Evolutionary conservation across 345 rosid species (phyloP), one percentile per base, ranked within the genome.

Genomic region (Camelina laxa): DNA sequence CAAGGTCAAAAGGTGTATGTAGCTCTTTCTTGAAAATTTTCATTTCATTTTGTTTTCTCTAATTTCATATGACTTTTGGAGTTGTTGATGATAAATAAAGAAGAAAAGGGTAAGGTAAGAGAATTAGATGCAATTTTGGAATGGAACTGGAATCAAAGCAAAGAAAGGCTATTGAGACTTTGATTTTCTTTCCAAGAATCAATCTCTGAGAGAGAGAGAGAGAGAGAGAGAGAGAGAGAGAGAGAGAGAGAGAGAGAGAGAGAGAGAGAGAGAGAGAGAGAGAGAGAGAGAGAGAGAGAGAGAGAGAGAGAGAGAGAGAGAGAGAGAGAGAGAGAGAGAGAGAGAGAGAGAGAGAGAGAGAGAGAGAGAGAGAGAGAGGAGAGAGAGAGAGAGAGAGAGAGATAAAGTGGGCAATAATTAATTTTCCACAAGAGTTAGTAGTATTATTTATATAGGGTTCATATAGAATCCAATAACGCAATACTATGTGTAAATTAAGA

Each of bases 111-210:
- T 73, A 70, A 16, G 70, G 65, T 55, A 45, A 53, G 74, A 80
- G 91, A 85, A 87, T 81, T 77, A 79, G 89, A 88, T 85, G 86
- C 88, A 85, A 27, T 73, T 81, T 24, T 27, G 72, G 41, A 61
- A 81, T 65, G 64, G 86, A 87, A 81, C 79, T 85, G 15, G 80
- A 72, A 84, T 79, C 58, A 82, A 81, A 75, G 62, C 54, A 59
- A 82, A 41, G 41, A 3, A 36, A 38, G 41, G 70, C 15, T 71
- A 61, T 62, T 16, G 41, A 74, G 75, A 56, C 62, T 65, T 65
- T 65, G 69, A 21, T 49, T 49, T 70, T 58, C 62, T 72, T 59
- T 58, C 3, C 62, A 65, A 71, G 77, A 77, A 77, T 77, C 73
- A 72, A 38, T 6, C 56, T 76, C 67, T 61, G 65, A 60, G 69